Evolutionary conservation across 202 grass and related monocot genomes (phyloP).

Genomic region (Carex sylvatica): DNA sequence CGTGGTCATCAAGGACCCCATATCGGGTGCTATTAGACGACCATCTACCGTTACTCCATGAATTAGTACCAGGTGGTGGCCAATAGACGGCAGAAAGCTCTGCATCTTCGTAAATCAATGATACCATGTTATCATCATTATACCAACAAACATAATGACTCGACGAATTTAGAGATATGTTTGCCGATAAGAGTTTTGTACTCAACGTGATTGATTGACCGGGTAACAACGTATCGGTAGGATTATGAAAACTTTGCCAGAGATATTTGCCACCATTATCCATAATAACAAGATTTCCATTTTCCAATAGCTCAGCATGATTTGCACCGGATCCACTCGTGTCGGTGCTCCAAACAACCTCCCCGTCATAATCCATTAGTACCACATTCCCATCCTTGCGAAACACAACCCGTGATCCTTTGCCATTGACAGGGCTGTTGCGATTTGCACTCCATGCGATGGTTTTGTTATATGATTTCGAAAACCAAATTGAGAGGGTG

Average conservation of each 20-base stretch:
- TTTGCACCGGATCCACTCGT: background rate
- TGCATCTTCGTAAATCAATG: slow-evolving; percentile 36
- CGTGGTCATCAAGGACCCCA: slow-evolving; percentile 34
- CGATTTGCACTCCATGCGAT: slow-evolving; percentile 61
- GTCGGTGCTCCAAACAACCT: slow-evolving; percentile 39
- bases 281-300: slow-evolving; percentile 57
- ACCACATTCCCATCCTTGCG: slow-evolving; percentile 38
- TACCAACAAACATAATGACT: slow-evolving; percentile 21
- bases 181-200: slow-evolving; percentile 34
- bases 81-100: slow-evolving; percentile 52
- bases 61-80: slow-evolving; percentile 40
- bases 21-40: slow-evolving; percentile 37
- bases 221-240: slow-evolving; percentile 56
- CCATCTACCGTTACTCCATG: slow-evolving; percentile 46
- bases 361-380: slow-evolving; percentile 50
- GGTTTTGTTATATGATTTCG: slow-evolving; percentile 8
- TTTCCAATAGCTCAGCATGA: slow-evolving; percentile 37
- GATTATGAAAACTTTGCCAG: slow-evolving; percentile 66
- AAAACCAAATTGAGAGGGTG: slow-evolving; percentile 65
- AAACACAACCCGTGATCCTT: slow-evolving; percentile 36
- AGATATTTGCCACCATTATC: slow-evolving; percentile 24
- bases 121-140: slow-evolving; percentile 37
- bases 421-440: slow-evolving; percentile 36
- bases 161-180: slow-evolving; percentile 12
- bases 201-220: slow-evolving; percentile 30